Conservation (phyloP, 176 grass and related monocot species). For the Hyparrhenia diplandra region DNA sequence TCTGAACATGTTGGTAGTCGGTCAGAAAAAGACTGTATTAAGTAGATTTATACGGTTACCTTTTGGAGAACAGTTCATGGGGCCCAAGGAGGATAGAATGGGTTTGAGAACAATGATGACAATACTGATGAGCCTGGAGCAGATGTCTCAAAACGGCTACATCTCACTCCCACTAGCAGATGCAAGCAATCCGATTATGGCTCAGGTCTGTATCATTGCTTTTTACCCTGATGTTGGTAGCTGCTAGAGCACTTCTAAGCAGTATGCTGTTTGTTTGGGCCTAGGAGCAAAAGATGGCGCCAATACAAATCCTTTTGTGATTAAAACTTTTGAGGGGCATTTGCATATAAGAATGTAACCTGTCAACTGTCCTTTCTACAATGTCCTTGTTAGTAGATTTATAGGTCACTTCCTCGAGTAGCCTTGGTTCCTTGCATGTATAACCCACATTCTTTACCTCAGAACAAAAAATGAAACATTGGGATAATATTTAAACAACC, state of each 20-base stretch:
- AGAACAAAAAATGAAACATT: neutral
- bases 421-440: neutral
- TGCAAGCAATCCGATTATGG: constrained; percentile 96
- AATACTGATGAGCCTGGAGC: constrained; percentile 33
- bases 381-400: constrained; percentile 12
- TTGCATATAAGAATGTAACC: neutral
- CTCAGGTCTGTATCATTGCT: constrained; percentile 54
- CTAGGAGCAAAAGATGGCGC: neutral
- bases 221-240: neutral
- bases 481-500: neutral
- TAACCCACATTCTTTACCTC: constrained; percentile 14
- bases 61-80: constrained; percentile 94
- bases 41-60: constrained; percentile 79
- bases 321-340: neutral
- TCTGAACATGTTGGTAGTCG: constrained; percentile 86
- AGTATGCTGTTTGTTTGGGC: neutral
- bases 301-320: neutral
- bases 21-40: constrained; percentile 83
- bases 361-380: constrained; percentile 2
- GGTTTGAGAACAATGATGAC: constrained; percentile 36
- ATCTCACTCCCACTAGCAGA: constrained; percentile 79
- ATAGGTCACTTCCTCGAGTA: neutral
- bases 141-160: constrained; percentile 46
- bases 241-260: neutral
- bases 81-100: constrained; percentile 47